Evolutionary conservation across 2,329 filamentous ascomycete species (phyloP).

Genomic region (Arachnopeziza araneosa): DNA sequence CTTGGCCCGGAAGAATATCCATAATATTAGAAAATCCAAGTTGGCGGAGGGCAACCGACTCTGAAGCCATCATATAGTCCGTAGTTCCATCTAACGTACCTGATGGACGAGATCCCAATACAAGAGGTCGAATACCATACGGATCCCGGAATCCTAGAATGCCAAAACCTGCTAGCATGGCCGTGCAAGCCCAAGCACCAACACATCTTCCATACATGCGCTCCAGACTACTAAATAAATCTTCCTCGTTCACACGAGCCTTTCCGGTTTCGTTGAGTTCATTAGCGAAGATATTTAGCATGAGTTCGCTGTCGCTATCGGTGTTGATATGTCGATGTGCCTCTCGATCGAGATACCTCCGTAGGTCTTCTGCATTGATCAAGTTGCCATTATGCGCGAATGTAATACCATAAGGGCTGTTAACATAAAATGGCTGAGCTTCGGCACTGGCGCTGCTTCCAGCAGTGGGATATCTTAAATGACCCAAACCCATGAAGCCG

Average conservation of each 20-base stretch:
- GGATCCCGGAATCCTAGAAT: conserved; percentile 75
- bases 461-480: conserved; percentile 84
- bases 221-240: conserved; percentile 67
- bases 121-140: conserved; percentile 77
- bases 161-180: conserved; percentile 77
- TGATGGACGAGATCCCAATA: conserved; percentile 69
- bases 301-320: conserved; percentile 80
- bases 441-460: conserved; percentile 80
- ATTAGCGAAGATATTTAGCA: conserved; percentile 83
- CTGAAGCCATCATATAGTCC: conserved; percentile 90
- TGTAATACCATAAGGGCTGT: conserved; percentile 76
- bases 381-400: conserved; percentile 86
- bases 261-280: conserved; percentile 77
- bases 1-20: conserved; percentile 78
- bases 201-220: conserved; percentile 68
- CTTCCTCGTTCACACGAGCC: conserved; percentile 70
- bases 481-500: conserved; percentile 80
- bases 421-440: conserved; percentile 90
- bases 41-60: conserved; percentile 77
- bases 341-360: conserved; percentile 42
- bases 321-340: conserved; percentile 55
- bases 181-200: conserved; percentile 74
- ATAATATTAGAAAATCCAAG: conserved; percentile 71
- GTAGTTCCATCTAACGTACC: conserved; percentile 53
- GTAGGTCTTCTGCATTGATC: conserved; percentile 67